Evolutionary conservation across 1,139 yeast genomes (phyloP).

Genomic region (Blastobotrys elegans): DNA sequence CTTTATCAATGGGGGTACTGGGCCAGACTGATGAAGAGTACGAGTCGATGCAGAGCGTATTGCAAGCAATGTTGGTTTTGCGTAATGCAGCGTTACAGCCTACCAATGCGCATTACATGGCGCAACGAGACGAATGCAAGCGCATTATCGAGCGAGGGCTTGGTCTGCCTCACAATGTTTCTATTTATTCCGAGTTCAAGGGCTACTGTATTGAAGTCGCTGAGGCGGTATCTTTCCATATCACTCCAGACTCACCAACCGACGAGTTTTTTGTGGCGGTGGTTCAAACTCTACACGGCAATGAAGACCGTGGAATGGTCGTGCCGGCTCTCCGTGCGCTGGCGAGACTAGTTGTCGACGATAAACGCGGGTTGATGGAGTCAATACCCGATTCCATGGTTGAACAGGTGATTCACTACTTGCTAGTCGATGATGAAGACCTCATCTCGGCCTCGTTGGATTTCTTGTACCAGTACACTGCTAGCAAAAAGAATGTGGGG

Average conservation of each 20-base stretch:
- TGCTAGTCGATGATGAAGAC: constrained; percentile 53
- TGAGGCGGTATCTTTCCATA: constrained; percentile 79
- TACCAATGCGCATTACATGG: constrained; percentile 73
- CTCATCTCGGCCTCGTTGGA: constrained; percentile 60
- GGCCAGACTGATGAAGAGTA: constrained; percentile 25
- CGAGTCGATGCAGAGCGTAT: constrained; percentile 41
- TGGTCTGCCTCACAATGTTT: constrained; percentile 34
- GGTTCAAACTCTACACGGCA: constrained; percentile 21
- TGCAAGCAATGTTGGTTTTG: constrained; percentile 64
- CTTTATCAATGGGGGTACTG: constrained; percentile 11
- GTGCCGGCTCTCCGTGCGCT: constrained; percentile 38
- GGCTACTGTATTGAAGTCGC: constrained; percentile 72
- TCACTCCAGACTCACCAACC: constrained; percentile 61
- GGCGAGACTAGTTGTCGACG: constrained; percentile 38
- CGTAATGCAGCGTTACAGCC: constrained; percentile 82
- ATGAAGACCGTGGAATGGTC: constrained; percentile 36
- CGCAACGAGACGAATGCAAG: constrained; percentile 41
- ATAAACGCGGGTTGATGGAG: constrained; percentile 38
- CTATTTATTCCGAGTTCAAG: constrained; percentile 54
- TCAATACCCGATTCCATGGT: constrained; percentile 25
- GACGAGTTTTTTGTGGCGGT: constrained; percentile 35
- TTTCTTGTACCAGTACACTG: constrained; percentile 59
- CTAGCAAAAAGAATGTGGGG: constrained; percentile 41
- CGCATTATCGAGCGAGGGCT: constrained; percentile 46
- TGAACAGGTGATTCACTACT: constrained; percentile 41